Base-by-base conservation (phyloP, 2,329 filamentous ascomycete species). In the Juglanconis oblonga region DNA sequence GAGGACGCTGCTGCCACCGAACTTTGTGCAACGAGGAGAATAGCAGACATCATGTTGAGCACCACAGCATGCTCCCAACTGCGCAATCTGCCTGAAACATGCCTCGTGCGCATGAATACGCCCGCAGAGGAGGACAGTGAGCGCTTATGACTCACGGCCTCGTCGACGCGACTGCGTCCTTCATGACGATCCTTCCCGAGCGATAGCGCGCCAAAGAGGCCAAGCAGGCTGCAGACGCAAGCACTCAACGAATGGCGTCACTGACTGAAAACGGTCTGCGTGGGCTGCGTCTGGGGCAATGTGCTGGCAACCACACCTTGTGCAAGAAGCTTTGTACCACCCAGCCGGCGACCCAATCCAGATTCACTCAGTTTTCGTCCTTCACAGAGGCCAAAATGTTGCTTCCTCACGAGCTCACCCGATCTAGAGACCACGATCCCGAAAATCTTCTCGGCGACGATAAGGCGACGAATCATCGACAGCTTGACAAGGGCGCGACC, bases 191-290 rank as follows among this genome's bases (percentile, higher is more conserved):
- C 45, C 35, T 38, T 44, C 9, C 38, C 17, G 53, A 38, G 48
- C 51, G 52, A 36, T 49, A 45, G 38, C 45, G 40, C 36, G 45
- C 7, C 38, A 36, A 35, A n/a, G 47, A n/a, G 44, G 50, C 52
- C 56, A 59, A 55, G 55, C 59, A 55, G 59, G 52, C 55, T 62
- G 24, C 48, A 59, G 56, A 52, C 52, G 52, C 60, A 51, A 40
- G 47, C 52, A 40, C 10, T 57, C 50, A 49, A 48, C 45, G 48
- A 59, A 36, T 59, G 52, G 52, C 57, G 54, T 48, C 51, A 38
- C 35, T 38, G 35, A 11, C 35, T 6, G 35, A 38, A 38, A 38
- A 6, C 17, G 4, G 35, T 9, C 8, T 13, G 11, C 29, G 24
- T 33, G 38, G 47, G 55, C 50, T 17, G 24, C 33, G 38, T 40